Base-by-base conservation (phyloP, 208 protist species). In the Acanthamoeba sp. region DNA sequence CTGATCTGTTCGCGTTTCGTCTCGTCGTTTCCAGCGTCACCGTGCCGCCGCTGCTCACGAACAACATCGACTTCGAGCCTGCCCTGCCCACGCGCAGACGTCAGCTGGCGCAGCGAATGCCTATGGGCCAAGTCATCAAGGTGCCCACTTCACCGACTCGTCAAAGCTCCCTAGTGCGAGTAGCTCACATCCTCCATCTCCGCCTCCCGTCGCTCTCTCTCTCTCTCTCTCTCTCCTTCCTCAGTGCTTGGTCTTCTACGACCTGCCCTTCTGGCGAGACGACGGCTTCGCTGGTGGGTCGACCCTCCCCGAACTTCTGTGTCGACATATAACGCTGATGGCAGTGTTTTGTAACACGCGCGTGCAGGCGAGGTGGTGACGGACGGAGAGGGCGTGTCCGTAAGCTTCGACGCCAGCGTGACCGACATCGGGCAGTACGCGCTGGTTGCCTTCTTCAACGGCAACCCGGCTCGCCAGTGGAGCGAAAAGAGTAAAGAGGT, bases 111-210 rank as follows among this genome's bases (percentile, higher is more conserved):
- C 52, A 93, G 38, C 32, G 73, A 16, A 94, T 87, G 57, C 38
- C 42, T 32, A 94, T 95, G 91, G 94, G 94, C 14, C 34, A 82
- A 29, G 91, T 95, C 32, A 95, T 95, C 20, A 95, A 95, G 45
- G 87, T 94, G 36, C 59, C 87, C 20, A 38, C 27, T 78, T 78
- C n/a, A 27, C 22, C 22, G 16, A 62, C 12, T 62, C 16, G 22
- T 27, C 16, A 12, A 62, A 62, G 22, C 55, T 12, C n/a, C n/a
- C n/a, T n/a, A n/a, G n/a, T n/a, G n/a, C n/a, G n/a, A n/a, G n/a
- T n/a, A n/a, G n/a, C n/a, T n/a, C n/a, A n/a, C n/a, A n/a, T n/a
- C n/a, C n/a, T n/a, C n/a, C n/a, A n/a, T n/a, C n/a, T n/a, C n/a
- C n/a, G n/a, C n/a, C n/a, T n/a, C n/a, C n/a, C n/a, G n/a, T n/a